Evolutionary conservation across 2,329 filamentous ascomycete species (phyloP), one percentile per base, ranked within the genome.

Genomic region (Dothistroma septosporum): DNA sequence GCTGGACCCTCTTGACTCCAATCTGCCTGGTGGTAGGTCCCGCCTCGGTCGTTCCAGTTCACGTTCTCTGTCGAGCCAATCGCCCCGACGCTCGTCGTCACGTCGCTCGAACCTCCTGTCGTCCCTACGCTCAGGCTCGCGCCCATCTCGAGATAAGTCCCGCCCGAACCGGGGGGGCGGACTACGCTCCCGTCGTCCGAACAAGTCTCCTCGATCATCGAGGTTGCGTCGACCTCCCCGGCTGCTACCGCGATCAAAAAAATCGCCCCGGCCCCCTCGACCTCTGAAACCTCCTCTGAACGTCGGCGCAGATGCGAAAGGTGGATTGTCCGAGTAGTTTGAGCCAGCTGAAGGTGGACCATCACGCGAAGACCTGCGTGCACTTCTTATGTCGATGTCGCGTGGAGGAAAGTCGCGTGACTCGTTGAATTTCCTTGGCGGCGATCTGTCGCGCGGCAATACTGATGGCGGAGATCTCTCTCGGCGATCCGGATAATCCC

Each of bases 271-370:
- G 56, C 82, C 85, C 32, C 24, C 24, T 28, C 85, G 58, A 21
- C 66, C 66, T 59, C 66, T 57, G 46, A 75, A 73, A n/a, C 64
- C 66, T 21, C 70, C 68, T 55, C 70, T 58, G 46, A 64, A 68
- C 21, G 76, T 74, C 60, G 78, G 76, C 58, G 82, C 81, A 9
- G 82, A 80, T 9, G 79, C 74, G 19, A 80, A 82, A 59, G 87
- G 87, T 0, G 83, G 80, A 12, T 84, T 82, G 63, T 92, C 89
- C 0, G 88, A 89, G 22, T 85, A 86, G 10, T 85, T 85, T 2
- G 89, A 90, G 4, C 87, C 87, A 19, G 87, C 87, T 1, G 88
- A 89, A 22, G 86, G 82, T 11, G 89, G 88, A 0, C 88, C 89
- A 68, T 92, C 89, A 69, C 89, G 82, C 9, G 88, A 91, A 16